Evolutionary conservation across 257 asterid genomes (phyloP).

Genomic region (Jacaranda mimosifolia): DNA sequence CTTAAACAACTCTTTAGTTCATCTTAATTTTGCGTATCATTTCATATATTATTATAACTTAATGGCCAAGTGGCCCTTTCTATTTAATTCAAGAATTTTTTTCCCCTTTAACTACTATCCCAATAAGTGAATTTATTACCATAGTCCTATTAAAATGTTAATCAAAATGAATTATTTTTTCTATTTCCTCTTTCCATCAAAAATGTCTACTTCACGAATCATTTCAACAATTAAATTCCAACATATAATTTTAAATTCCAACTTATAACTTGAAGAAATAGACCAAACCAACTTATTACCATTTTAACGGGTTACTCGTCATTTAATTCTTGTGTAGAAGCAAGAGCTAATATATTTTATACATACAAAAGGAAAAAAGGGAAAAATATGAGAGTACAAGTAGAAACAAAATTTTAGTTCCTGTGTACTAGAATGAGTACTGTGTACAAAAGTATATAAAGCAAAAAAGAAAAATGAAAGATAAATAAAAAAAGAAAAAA

Average conservation of each 20-base stretch:
- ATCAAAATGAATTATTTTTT: too few species aligned
- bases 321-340: not conserved
- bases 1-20: not conserved
- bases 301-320: not conserved
- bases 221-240: too few species aligned
- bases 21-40: not conserved
- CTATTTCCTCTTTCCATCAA: too few species aligned
- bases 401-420: not conserved
- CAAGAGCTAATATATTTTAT: not conserved
- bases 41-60: too few species aligned
- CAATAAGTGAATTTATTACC: too few species aligned
- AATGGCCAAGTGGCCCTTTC: too few species aligned
- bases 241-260: too few species aligned
- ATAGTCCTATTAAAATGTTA: too few species aligned
- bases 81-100: too few species aligned
- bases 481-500: not conserved
- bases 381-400: not conserved
- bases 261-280: too few species aligned
- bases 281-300: not conserved
- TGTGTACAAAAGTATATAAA: not conserved
- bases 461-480: not conserved
- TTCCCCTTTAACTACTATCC: too few species aligned
- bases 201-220: too few species aligned
- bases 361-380: not conserved
- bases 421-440: slow-evolving; percentile 9